phyloP scores from a whole-genome alignment of 2,329 filamentous ascomycete species.

The Bertia moriformis region DNA sequence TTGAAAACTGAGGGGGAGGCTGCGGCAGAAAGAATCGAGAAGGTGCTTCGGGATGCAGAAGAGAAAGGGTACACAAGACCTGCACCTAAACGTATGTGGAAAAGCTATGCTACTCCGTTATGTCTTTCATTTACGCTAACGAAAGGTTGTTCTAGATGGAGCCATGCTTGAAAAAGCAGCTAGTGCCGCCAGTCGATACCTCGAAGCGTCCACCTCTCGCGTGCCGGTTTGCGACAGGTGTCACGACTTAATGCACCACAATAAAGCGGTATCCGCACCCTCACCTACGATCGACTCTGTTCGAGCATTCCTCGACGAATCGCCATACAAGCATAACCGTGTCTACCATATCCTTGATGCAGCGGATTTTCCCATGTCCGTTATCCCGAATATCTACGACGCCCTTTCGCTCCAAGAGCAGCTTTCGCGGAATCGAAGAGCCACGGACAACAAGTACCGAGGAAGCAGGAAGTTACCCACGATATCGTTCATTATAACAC shows the following conservation, averaged over 20 bases:
- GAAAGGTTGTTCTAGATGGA: not conserved
- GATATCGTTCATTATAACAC: conserved; percentile 55
- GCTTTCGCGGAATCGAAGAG: conserved; percentile 47
- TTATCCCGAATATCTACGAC: conserved; percentile 44
- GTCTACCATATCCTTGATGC: conserved; percentile 63
- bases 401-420: conserved; percentile 40
- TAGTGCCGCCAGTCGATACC: not conserved
- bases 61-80: too few species aligned
- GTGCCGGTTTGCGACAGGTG: conserved; percentile 48
- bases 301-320: conserved; percentile 48
- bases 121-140: too few species aligned
- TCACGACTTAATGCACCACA: conserved; percentile 50
- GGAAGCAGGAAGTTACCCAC: conserved; percentile 36
- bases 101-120: too few species aligned
- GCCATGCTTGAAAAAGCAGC: conserved; percentile 1
- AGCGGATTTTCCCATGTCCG: conserved; percentile 59
- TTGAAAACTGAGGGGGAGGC: not conserved
- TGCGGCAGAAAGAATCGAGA: not conserved
- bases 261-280: conserved; percentile 38
- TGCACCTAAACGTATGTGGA: not conserved
- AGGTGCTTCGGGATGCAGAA: too few species aligned
- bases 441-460: conserved; percentile 37
- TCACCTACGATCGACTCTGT: conserved; percentile 52
- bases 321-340: conserved; percentile 53
- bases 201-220: not conserved